Evolutionary conservation across 352 stramenopile species (phyloP).

Genomic region (Globisporangium rhizosaccharum): DNA sequence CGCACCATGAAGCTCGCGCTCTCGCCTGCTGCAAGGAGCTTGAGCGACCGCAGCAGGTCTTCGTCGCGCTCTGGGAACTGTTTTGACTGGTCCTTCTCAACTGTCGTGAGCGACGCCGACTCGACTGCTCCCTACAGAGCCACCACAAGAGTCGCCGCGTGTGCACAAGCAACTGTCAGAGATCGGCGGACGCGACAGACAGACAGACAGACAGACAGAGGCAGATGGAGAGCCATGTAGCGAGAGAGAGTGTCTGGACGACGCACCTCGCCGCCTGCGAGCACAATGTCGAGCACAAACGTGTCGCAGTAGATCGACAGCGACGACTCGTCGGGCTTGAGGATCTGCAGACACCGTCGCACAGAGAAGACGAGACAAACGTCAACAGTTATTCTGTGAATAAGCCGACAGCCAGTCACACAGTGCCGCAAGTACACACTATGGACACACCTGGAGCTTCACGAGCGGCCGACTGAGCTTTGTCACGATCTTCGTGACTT

Average conservation of each 20-base stretch:
- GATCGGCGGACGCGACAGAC: too few species aligned
- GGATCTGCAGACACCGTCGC: conserved; percentile 31
- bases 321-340: conserved; percentile 82
- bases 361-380: too few species aligned
- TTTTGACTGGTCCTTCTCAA: conserved; percentile 82
- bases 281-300: conserved; percentile 82
- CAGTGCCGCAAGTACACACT: background rate
- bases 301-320: conserved; percentile 87
- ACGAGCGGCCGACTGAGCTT: conserved; percentile 80
- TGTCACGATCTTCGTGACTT: conserved; percentile 85
- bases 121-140: conserved; percentile 42
- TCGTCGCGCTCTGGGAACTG: conserved; percentile 83
- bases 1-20: conserved; percentile 71
- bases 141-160: background rate
- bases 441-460: conserved; percentile 42
- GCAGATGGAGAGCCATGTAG: too few species aligned
- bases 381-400: background rate
- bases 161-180: too few species aligned
- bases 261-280: conserved; percentile 57
- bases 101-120: conserved; percentile 76
- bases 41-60: conserved; percentile 62
- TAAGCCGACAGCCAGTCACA: background rate
- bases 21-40: conserved; percentile 63
- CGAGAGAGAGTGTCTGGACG: background rate
- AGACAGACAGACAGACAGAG: too few species aligned